phyloP scores from a whole-genome alignment of 2,329 filamentous ascomycete species.

The Ophiocordyceps camponoti-saundersi region DNA sequence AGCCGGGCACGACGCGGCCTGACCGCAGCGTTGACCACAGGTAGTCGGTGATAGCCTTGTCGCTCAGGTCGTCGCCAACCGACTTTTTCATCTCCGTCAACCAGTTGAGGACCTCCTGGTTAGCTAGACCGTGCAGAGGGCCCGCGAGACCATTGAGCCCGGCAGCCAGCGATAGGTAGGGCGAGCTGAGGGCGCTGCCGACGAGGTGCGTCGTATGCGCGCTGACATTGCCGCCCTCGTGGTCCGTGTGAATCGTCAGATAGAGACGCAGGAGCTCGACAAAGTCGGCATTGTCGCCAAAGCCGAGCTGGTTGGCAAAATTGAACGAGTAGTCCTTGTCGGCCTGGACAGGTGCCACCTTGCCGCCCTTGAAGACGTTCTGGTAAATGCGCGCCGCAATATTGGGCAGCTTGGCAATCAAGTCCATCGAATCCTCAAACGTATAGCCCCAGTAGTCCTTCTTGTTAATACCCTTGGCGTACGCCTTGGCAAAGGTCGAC shows the following conservation, averaged over 20 bases:
- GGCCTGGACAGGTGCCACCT: slow-evolving; percentile 89
- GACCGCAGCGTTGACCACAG: slow-evolving; percentile 94
- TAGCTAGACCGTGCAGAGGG: slow-evolving; percentile 95
- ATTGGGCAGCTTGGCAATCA: slow-evolving; percentile 98
- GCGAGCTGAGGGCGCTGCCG: slow-evolving; percentile 88
- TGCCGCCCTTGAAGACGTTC: slow-evolving; percentile 99
- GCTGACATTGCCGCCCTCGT: slow-evolving; percentile 98
- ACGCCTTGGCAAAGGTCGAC: slow-evolving; percentile 94
- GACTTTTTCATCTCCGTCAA: slow-evolving; percentile 96
- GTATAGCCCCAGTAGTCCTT: slow-evolving; percentile 99
- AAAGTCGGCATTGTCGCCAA: slow-evolving; percentile 88
- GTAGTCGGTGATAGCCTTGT: slow-evolving; percentile 95
- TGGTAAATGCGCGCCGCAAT: slow-evolving; percentile 98
- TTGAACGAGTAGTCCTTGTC: slow-evolving; percentile 99
- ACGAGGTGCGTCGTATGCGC: slow-evolving; percentile 98
- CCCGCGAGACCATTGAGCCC: slow-evolving; percentile 97
- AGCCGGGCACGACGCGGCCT: slow-evolving; percentile 92
- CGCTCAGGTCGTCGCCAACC: slow-evolving; percentile 86
- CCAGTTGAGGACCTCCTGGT: slow-evolving; percentile 99
- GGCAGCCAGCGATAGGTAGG: slow-evolving; percentile 89
- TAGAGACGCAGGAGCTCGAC: slow-evolving; percentile 97
- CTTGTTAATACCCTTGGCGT: slow-evolving; percentile 98
- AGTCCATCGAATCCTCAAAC: slow-evolving; percentile 98
- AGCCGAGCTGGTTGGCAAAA: slow-evolving; percentile 98
- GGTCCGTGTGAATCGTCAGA: slow-evolving; percentile 98